Evolutionary conservation across 2,329 filamentous ascomycete genomes (phyloP).

Genomic region (Chaetomiaceae sp.): DNA sequence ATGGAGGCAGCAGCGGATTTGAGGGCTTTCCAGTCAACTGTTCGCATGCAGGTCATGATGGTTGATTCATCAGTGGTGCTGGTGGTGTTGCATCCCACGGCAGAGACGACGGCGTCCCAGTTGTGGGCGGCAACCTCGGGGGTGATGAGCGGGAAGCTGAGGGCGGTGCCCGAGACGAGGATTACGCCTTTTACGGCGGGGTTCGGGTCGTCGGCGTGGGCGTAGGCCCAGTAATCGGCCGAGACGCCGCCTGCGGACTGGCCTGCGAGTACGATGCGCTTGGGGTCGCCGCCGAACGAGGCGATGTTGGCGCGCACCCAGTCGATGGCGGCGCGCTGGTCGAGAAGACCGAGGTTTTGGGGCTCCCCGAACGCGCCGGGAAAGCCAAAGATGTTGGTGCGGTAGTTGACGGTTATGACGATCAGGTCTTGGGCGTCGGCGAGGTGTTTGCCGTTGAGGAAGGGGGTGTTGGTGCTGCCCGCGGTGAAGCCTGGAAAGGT

Average conservation of each 20-base stretch:
- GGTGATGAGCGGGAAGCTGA: constrained; percentile 42
- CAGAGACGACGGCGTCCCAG: constrained; percentile 39
- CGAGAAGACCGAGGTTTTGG: constrained; percentile 47
- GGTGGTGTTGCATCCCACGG: constrained; percentile 35
- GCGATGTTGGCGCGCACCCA: constrained; percentile 46
- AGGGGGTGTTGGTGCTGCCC: constrained; percentile 28
- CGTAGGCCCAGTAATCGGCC: constrained; percentile 46
- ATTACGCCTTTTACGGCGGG: constrained; percentile 44
- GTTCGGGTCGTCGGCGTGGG: constrained; percentile 47
- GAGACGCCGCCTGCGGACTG: constrained; percentile 42
- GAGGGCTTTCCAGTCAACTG: constrained; percentile 34
- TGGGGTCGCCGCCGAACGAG: constrained; percentile 42
- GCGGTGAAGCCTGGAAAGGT: constrained; percentile 19
- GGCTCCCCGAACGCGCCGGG: constrained; percentile 24
- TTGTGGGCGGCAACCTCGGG: constrained; percentile 33
- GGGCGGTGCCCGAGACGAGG: constrained; percentile 42
- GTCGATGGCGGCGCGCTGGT: constrained; percentile 47
- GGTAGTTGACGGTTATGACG: constrained; percentile 33
- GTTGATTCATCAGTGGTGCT: constrained; percentile 14
- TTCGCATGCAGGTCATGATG: constrained; percentile 37
- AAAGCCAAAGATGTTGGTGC: constrained; percentile 30
- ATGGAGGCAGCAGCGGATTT: constrained; percentile 35
- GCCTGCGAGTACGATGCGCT: constrained; percentile 39
- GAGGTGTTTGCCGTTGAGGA: constrained; percentile 26
- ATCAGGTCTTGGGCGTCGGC: constrained; percentile 33